phyloP scores from a whole-genome alignment of 208 protist genomes.

The Crithidia thermophila region DNA sequence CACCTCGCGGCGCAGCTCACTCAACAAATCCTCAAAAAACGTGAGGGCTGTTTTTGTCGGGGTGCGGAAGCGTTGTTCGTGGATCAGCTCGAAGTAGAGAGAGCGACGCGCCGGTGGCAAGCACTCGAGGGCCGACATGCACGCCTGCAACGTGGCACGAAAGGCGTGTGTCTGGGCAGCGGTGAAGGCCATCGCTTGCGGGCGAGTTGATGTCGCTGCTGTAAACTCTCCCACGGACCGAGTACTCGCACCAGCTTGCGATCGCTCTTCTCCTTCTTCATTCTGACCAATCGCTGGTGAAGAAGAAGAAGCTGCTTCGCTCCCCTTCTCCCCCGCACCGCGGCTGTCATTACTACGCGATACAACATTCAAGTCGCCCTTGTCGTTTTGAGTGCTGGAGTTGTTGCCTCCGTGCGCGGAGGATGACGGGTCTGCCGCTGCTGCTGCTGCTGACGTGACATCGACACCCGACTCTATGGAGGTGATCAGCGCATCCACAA shows the following conservation, averaged over 20 bases:
- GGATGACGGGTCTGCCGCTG: background rate
- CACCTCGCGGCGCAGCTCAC: conserved; percentile 41
- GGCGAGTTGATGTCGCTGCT: too few relatives aligned
- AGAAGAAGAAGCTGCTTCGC: too few relatives aligned
- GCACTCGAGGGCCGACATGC: conserved; percentile 56
- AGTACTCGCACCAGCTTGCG: too few relatives aligned
- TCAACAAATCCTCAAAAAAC: conserved; percentile 55
- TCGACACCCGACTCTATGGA: conserved; percentile 29
- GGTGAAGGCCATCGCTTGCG: conserved; percentile 19
- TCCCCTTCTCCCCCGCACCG: too few relatives aligned
- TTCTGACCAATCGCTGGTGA: too few relatives aligned
- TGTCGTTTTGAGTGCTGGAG: too few relatives aligned
- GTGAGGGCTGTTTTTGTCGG: conserved; percentile 44
- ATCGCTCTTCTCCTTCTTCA: too few relatives aligned
- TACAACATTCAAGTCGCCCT: too few relatives aligned
- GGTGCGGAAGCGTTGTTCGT: conserved; percentile 39
- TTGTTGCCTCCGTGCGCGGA: too few relatives aligned
- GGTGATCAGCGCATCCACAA: conserved; percentile 32
- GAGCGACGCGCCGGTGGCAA: conserved; percentile 46
- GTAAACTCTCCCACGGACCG: too few relatives aligned
- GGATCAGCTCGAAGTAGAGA: conserved; percentile 60
- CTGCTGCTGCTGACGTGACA: background rate
- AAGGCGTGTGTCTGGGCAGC: conserved; percentile 47
- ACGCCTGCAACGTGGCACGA: conserved; percentile 55
- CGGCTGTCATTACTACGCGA: too few relatives aligned